Percentiles rank a stretch among this genome's conserved stretches.
Conservation (phyloP, 495 filamentous ascomycete genomes). For the Penicillium taxi region DNA sequence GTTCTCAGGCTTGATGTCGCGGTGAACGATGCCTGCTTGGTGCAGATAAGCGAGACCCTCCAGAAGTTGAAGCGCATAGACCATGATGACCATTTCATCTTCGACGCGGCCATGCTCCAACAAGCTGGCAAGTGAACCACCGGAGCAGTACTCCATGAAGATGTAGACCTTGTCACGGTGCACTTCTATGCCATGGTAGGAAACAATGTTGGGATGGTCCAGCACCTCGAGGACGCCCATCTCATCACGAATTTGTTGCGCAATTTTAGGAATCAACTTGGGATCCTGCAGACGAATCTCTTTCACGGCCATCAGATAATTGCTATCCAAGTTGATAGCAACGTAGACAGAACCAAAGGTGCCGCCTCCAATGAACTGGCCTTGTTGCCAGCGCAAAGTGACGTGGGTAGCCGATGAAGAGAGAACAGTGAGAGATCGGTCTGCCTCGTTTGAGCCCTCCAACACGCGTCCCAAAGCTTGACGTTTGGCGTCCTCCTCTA, state of each 20-base stretch:
- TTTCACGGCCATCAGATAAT: conserved; percentile 96
- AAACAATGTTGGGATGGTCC: conserved; percentile 95
- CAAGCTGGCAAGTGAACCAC: conserved; percentile 82
- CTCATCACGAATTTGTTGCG: conserved; percentile 88
- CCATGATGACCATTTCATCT: conserved; percentile 96
- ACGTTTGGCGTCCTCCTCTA: conserved; percentile 75
- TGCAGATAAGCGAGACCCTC: conserved; percentile 95
- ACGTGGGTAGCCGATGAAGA: conserved; percentile 93
- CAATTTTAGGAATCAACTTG: conserved; percentile 87
- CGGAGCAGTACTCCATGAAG: conserved; percentile 98
- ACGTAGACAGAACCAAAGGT: conserved; percentile 97
- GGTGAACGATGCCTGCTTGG: conserved; percentile 80
- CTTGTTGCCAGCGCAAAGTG: conserved; percentile 93
- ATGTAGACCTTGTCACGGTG: conserved; percentile 98
- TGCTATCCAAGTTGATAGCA: conserved; percentile 92
- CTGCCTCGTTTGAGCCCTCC: conserved; percentile 89
- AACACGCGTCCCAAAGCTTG: conserved; percentile 83
- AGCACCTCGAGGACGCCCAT: conserved; percentile 93
- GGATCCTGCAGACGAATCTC: conserved; percentile 97
- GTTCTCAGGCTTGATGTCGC: conserved; percentile 98
- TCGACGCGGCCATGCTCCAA: conserved; percentile 95
- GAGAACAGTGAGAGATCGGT: conserved; percentile 86
- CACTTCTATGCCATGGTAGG: conserved; percentile 95
- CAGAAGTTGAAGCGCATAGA: conserved; percentile 91
- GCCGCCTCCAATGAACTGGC: conserved; percentile 91